Evolutionary conservation across 495 filamentous ascomycete species (phyloP), one percentile per base, ranked within the genome.

Genomic region (Terfezia boudieri): DNA sequence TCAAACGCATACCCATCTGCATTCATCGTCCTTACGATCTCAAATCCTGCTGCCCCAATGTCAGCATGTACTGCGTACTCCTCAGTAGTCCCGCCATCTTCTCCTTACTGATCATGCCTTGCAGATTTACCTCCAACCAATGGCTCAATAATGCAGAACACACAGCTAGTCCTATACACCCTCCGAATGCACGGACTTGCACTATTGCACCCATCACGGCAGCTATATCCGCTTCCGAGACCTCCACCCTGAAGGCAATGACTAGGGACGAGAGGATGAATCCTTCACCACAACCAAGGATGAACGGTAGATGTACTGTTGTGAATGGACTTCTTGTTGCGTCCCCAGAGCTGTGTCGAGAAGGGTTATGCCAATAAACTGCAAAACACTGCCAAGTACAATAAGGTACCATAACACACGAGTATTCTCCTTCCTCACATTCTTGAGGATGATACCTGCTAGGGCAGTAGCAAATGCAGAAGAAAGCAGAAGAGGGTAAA

Each of bases 181-280:
- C 77, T 11, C 77, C 77, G 23, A 80, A 68, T 8, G 79, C 71
- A 1, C 77, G 70, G 36, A 71, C 61, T 61, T 80, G 76, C 12
- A 73, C 73, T 0, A 79, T 61, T 7, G 71, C 69, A 0, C 76
- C 76, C 56, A 75, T 74, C 0, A 73, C 74, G 36, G 74, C 70
- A 0, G 76, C 76, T 55, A 68, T 59, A 51, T 79, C 75, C 52
- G 66, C 59, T 12, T 64, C 63, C 6, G 72, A 67, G 2, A 73
- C 69, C 38, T 74, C 70, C 32, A 77, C 67, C 38, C 71, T 69
- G 2, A 71, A 68, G 32, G 76, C 67, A 26, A 79, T 69, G 37
- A 76, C 72, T 38, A 70, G 63, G 6, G 72, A 68, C 0, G 71
- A 71, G 22, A 76, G 67, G 22, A 66, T 67, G 7, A 76, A 63